A percentile compares a stretch with the other conserved stretches of the same genome.
These are phyloP conservation scores for Neurospora sp. DNA, from an alignment of 495 filamentous ascomycete species.

Conservation along the genomic window DNA sequence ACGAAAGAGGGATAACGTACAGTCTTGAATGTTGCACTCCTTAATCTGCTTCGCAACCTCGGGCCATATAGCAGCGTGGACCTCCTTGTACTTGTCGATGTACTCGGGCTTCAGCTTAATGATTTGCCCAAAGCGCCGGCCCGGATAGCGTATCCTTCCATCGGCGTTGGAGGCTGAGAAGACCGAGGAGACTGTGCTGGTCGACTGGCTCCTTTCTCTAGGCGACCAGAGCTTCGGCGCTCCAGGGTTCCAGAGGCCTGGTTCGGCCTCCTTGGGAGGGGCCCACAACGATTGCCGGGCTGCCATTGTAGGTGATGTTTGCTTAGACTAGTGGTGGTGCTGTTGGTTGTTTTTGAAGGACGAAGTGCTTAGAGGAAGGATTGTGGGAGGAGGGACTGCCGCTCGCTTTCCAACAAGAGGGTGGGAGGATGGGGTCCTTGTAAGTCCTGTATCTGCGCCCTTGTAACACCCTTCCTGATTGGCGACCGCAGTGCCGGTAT, in stretches of 20 bases:
- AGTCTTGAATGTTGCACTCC: slow-evolving; percentile 62
- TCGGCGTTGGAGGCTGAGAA: not conserved
- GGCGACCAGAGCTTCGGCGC: not conserved
- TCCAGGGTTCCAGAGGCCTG: not conserved
- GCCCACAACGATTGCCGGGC: not conserved
- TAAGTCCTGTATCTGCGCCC: not conserved
- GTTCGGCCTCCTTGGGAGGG: not conserved
- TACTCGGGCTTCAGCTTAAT: slow-evolving; percentile 58
- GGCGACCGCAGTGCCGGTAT: not conserved
- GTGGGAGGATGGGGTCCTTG: not conserved
- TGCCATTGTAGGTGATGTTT: not conserved
- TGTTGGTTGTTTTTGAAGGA: not conserved
- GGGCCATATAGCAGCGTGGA: slow-evolving; percentile 63
- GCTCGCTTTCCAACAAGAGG: not conserved
- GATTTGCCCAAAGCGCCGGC: slow-evolving; percentile 54
- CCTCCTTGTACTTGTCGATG: slow-evolving; percentile 57
- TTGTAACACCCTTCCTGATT: not conserved
- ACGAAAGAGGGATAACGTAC: slow-evolving; percentile 27
- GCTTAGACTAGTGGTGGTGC: not conserved
- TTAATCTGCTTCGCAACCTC: slow-evolving; percentile 63
- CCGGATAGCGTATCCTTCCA: slow-evolving; percentile 15
- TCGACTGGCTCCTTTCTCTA: not conserved
- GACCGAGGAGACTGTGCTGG: not conserved
- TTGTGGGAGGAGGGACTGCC: not conserved
- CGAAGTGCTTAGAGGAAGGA: not conserved